Percentiles rank a stretch among this genome's conserved stretches.
These are phyloP conservation scores for Endoconidiophora polonica DNA, from an alignment of 2,329 filamentous ascomycete species.

Conservation along the genomic window DNA sequence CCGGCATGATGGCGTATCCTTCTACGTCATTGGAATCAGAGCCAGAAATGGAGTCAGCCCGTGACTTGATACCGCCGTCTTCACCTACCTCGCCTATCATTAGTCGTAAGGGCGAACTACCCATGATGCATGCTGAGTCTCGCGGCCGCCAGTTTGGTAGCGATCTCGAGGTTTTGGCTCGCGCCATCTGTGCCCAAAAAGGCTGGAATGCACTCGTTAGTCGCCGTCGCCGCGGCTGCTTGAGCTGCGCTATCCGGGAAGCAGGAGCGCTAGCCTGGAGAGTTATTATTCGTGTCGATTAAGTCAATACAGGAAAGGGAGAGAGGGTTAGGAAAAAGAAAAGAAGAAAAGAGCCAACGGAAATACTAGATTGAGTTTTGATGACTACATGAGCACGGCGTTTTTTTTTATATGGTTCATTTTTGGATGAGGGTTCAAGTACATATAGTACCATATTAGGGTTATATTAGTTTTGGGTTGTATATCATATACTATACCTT, in stretches of 20 bases:
- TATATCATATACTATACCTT: no score
- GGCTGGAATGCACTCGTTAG: slow-evolving; percentile 61
- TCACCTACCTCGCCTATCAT: slow-evolving; percentile 15
- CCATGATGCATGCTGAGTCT: slow-evolving; percentile 38
- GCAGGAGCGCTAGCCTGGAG: slow-evolving; percentile 53
- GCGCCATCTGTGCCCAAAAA: slow-evolving; percentile 56
- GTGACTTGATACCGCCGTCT: slow-evolving; percentile 15
- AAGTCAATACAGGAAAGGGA: background rate
- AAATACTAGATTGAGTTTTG: background rate
- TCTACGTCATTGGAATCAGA: background rate
- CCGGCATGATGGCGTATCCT: slow-evolving; percentile 20
- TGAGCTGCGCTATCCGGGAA: slow-evolving; percentile 60
- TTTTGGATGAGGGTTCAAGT: background rate
- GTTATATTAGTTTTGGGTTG: no score
- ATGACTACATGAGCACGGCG: background rate
- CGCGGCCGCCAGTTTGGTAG: slow-evolving; percentile 42
- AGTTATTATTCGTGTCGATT: slow-evolving; percentile 44
- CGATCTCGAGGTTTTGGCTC: slow-evolving; percentile 52
- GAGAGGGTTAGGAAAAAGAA: background rate
- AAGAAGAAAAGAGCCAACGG: background rate
- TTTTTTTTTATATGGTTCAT: background rate
- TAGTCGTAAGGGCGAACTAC: slow-evolving; percentile 19
- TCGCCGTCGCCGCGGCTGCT: slow-evolving; percentile 47
- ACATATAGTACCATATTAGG: no score
- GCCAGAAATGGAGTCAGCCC: background rate